Evolutionary conservation across 2,329 filamentous ascomycete species (phyloP).

Genomic region (Plenodomus biglobosus): DNA sequence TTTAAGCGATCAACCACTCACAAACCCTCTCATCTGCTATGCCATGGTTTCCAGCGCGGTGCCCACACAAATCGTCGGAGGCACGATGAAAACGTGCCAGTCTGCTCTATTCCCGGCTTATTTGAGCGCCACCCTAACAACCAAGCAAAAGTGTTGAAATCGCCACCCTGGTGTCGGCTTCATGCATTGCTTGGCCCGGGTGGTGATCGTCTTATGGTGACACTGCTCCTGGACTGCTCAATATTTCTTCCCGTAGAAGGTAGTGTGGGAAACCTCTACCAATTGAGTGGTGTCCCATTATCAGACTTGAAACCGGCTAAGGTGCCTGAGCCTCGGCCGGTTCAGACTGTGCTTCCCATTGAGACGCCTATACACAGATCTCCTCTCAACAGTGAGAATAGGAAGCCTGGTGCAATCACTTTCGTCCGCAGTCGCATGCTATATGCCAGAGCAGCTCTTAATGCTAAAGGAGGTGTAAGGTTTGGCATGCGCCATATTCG

Average conservation of each 20-base stretch:
- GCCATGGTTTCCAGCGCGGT: constrained; percentile 73
- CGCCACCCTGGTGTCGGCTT: constrained; percentile 72
- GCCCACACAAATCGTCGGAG: constrained; percentile 30
- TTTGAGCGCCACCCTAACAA: constrained; percentile 66
- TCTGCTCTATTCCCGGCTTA: constrained; percentile 65
- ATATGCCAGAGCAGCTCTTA: constrained; percentile 75
- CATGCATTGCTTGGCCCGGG: constrained; percentile 72
- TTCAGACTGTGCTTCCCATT: background rate
- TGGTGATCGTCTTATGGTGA: constrained; percentile 75
- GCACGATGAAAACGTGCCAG: constrained; percentile 35
- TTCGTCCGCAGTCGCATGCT: constrained; percentile 84
- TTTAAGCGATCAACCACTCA: constrained; percentile 62
- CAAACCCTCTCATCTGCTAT: constrained; percentile 73
- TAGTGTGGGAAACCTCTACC: constrained; percentile 68
- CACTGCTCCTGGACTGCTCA: constrained; percentile 74
- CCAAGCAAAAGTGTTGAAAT: constrained; percentile 69
- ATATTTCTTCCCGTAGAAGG: constrained; percentile 68
- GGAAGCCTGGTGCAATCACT: constrained; percentile 60
- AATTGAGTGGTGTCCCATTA: constrained; percentile 71
- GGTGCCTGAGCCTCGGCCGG: constrained; percentile 4
- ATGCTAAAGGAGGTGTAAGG: constrained; percentile 65
- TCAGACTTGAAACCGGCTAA: constrained; percentile 46
- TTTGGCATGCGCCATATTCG: constrained; percentile 81
- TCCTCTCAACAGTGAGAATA: constrained; percentile 11
- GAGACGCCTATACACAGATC: background rate